Conservation (phyloP, 257 asterid genomes). For the Rubia yunnanensis region DNA sequence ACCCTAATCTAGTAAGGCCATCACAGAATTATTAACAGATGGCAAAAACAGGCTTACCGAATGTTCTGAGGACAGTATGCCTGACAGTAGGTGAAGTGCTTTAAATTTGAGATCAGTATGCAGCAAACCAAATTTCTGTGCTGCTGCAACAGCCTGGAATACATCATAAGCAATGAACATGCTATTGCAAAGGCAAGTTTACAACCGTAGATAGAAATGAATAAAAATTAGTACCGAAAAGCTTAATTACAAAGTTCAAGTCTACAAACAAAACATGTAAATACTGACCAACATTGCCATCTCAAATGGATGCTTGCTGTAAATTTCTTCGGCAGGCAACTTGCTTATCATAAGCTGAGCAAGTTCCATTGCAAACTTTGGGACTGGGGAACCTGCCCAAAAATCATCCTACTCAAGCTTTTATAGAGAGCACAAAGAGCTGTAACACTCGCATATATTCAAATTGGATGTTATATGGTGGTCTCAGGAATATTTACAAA, state of each 20-base stretch:
- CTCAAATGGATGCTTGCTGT: constrained; percentile 39
- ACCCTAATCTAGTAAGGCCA: background rate
- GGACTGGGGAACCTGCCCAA: constrained; percentile 43
- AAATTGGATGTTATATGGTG: background rate
- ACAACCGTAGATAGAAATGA: background rate
- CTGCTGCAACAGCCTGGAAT: constrained; percentile 62
- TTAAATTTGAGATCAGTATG: constrained; percentile 81
- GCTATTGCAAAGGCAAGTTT: background rate
- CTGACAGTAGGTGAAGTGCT: constrained; percentile 69
- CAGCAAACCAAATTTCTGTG: constrained; percentile 69
- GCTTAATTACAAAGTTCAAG: background rate
- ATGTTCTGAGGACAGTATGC: constrained; percentile 52
- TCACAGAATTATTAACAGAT: background rate
- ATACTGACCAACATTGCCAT: constrained; percentile 60
- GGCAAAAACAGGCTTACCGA: constrained; percentile 37
- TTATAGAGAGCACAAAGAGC: background rate
- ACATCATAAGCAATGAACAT: background rate
- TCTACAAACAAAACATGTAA: constrained; percentile 6
- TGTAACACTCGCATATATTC: background rate
- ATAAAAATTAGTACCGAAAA: background rate
- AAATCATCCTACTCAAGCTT: constrained; percentile 2
- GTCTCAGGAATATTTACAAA: background rate
- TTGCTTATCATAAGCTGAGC: constrained; percentile 56
- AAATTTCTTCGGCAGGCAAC: constrained; percentile 51
- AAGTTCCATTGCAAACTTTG: constrained; percentile 65